These are phyloP conservation scores for Colletotrichum eleusines DNA, from an alignment of 2,329 filamentous ascomycete species.

Conservation along the genomic window DNA sequence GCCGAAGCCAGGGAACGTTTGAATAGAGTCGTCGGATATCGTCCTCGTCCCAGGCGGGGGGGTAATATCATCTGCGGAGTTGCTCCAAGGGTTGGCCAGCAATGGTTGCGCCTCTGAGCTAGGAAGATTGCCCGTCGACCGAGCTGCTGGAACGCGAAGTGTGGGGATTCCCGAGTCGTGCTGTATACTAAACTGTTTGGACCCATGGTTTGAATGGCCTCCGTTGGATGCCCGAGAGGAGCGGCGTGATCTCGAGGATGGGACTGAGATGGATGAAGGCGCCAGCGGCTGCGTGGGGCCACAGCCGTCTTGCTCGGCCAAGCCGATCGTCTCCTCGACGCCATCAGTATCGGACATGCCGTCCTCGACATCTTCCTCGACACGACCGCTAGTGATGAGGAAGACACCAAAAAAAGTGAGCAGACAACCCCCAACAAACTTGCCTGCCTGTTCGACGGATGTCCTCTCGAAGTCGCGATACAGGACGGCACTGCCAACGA, in stretches of 20 bases:
- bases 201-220: slow-evolving; percentile 53
- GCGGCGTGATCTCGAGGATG: slow-evolving; percentile 55
- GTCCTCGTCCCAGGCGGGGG: slow-evolving; percentile 53
- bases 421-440: slow-evolving; percentile 91
- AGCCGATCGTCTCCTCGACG: slow-evolving; percentile 73
- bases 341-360: slow-evolving; percentile 67
- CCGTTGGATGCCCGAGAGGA: slow-evolving; percentile 63
- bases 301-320: slow-evolving; percentile 63
- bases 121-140: slow-evolving; percentile 50
- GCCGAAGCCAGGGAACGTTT: slow-evolving; percentile 44
- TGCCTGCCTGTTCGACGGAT: slow-evolving; percentile 76
- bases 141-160: slow-evolving; percentile 49
- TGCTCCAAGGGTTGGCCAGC: slow-evolving; percentile 59
- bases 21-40: slow-evolving; percentile 53
- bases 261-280: slow-evolving; percentile 49
- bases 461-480: slow-evolving; percentile 96
- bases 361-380: slow-evolving; percentile 69
- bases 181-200: slow-evolving; percentile 53
- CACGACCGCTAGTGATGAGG: slow-evolving; percentile 89
- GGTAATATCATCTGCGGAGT: slow-evolving; percentile 50
- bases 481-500: slow-evolving; percentile 90
- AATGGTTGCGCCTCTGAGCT: slow-evolving; percentile 54
- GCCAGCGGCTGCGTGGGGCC: slow-evolving; percentile 53
- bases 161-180: slow-evolving; percentile 53
- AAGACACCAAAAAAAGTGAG: slow-evolving; percentile 98